phyloP scores from a whole-genome alignment of 805 yeast species.

The Wickerhamomyces sydowiorum region DNA sequence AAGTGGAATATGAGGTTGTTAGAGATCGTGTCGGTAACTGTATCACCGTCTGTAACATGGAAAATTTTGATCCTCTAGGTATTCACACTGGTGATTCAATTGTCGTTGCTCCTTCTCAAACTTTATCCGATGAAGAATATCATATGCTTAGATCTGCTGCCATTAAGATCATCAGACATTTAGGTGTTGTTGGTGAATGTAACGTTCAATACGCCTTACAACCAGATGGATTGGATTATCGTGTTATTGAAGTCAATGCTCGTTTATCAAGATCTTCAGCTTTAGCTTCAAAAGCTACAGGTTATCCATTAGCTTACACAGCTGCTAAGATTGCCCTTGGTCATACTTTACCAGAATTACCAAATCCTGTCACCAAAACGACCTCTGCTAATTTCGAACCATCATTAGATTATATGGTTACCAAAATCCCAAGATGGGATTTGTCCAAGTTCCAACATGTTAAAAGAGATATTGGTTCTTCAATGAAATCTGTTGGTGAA shows the following conservation, averaged over 20 bases:
- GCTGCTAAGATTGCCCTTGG: slow-evolving; percentile 97
- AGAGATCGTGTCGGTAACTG: slow-evolving; percentile 95
- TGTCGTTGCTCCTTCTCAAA: slow-evolving; percentile 98
- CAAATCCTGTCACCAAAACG: slow-evolving; percentile 93
- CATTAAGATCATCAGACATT: slow-evolving; percentile 92
- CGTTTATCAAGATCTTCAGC: slow-evolving; percentile 97
- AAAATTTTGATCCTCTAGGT: slow-evolving; percentile 96
- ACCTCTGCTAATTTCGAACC: slow-evolving; percentile 98
- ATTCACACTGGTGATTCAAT: slow-evolving; percentile 99
- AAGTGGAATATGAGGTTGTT: slow-evolving; percentile 97
- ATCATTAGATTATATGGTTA: slow-evolving; percentile 91
- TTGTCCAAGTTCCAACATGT: slow-evolving; percentile 92
- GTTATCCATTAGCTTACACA: slow-evolving; percentile 96
- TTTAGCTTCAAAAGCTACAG: slow-evolving; percentile 96
- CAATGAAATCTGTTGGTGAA: slow-evolving; percentile 99
- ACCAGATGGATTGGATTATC: slow-evolving; percentile 91
- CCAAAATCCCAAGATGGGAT: slow-evolving; percentile 99
- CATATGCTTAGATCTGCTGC: slow-evolving; percentile 98
- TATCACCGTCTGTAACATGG: slow-evolving; percentile 99
- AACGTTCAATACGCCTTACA: slow-evolving; percentile 95
- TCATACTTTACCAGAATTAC: slow-evolving; percentile 89
- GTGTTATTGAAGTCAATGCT: slow-evolving; percentile 97
- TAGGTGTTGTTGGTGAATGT: slow-evolving; percentile 99
- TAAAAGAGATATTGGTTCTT: slow-evolving; percentile 86
- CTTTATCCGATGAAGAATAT: slow-evolving; percentile 93